phyloP scores from a whole-genome alignment of 805 yeast species.

The Saccharomyces mikatae region DNA sequence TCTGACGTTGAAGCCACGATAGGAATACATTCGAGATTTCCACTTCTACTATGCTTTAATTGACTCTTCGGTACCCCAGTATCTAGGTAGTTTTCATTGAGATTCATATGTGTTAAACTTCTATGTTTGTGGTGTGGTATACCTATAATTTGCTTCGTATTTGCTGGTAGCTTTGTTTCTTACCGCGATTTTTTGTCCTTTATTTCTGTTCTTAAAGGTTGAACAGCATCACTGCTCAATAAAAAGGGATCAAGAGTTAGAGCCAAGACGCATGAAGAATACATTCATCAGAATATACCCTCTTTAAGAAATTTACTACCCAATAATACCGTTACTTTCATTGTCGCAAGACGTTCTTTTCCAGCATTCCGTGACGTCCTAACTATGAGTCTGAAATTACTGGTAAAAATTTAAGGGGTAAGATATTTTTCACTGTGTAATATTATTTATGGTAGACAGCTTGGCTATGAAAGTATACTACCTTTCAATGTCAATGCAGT shows the following conservation, averaged over 20 bases:
- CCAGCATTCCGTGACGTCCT: no score
- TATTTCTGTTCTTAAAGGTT: not conserved
- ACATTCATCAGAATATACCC: no score
- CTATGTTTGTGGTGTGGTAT: not conserved
- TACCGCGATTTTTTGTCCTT: not conserved
- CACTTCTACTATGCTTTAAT: constrained; percentile 16
- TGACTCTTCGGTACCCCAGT: constrained; percentile 3
- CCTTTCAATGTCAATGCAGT: no score
- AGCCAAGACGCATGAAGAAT: not conserved
- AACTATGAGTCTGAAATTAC: no score
- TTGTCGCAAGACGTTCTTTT: not conserved
- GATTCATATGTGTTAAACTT: not conserved
- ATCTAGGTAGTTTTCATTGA: not conserved
- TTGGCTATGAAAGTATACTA: no score
- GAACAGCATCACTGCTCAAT: not conserved
- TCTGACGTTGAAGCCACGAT: constrained; percentile 2
- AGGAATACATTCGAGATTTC: not conserved
- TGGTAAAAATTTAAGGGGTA: no score
- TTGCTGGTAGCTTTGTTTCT: not conserved
- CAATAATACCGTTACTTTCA: not conserved
- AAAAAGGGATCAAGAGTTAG: not conserved
- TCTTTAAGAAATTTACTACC: not conserved
- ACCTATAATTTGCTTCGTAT: not conserved
- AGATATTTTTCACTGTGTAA: no score
- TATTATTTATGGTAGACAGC: no score